phyloP scores from a whole-genome alignment of 371 early-diverging fungal genomes.

The Dinochytrium kinnereticum region DNA sequence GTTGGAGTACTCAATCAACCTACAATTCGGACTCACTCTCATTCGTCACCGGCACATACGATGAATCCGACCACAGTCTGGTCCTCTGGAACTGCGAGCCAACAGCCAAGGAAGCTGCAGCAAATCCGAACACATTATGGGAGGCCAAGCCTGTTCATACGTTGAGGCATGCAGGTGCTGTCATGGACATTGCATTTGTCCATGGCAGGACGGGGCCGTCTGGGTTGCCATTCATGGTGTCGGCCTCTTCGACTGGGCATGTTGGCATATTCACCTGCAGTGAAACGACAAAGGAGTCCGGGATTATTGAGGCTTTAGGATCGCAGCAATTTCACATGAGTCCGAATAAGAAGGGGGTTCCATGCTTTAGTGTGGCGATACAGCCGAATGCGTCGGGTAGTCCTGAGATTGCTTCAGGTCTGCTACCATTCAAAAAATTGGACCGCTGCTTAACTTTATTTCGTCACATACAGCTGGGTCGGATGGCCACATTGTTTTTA shows the following conservation, averaged over 20 bases:
- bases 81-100: conserved; percentile 3
- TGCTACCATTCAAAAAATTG: neutral
- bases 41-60: conserved; percentile 7
- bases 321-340: neutral
- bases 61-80: neutral
- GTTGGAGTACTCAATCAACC: neutral
- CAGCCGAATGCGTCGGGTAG: conserved; percentile 8
- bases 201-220: neutral
- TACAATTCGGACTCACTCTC: neutral
- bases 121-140: conserved; percentile 2
- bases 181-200: neutral
- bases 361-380: neutral
- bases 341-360: neutral
- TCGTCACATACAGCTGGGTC: neutral
- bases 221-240: neutral
- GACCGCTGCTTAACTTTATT: neutral
- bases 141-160: neutral
- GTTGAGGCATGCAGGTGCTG: neutral
- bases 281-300: neutral
- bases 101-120: neutral
- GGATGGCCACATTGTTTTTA: conserved; percentile 1
- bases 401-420: conserved; percentile 13
- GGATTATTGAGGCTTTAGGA: neutral
- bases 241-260: conserved; percentile 3
- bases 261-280: neutral